Evolutionary conservation across 2,329 filamentous ascomycete species (phyloP), one percentile per base, ranked within the genome.

Genomic region (Helicocarpus griseus): DNA sequence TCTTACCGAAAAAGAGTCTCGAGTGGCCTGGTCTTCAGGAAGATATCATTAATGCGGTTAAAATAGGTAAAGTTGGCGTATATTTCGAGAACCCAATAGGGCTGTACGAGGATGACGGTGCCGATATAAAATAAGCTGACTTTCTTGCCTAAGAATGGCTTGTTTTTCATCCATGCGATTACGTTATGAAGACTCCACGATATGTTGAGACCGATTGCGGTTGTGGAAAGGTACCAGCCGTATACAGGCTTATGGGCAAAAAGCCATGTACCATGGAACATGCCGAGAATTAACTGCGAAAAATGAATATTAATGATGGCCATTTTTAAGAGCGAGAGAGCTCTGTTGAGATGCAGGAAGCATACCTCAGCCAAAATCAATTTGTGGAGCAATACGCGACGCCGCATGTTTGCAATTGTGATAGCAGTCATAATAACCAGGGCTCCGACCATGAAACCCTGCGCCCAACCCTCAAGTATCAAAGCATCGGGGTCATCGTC

Each of bases 141-240:
- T 6, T 69, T 65, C 28, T 65, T 70, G 2, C 71, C 70, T 6
- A 83, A 67, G 58, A 83, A 83, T 0, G 81, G 81, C 49, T 74
- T 76, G 55, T 78, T 81, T 65, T 85, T 85, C 65, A 85, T 76
- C 82, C 81, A 85, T 0, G 81, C 75, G 53, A 85, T 80, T 54
- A 85, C 72, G 56, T 85, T 85, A 63, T 85, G 82, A 7, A 85
- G 65, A 11, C 72, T 75, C 78, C 80, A 84, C 3, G 79, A 82
- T n/a, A 75, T 67, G 56, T 82, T 82, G 22, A 85, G 73, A 17
- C 79, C 73, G 6, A 83, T 76, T 6, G 78, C 81, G 2, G 78
- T 80, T 22, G 73, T 69, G 1, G 79, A 81, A 2, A 85, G 70
- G 64, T 82, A 85, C 81, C 81, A 85, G 46, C 78, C 79, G 60